A percentile compares a stretch with the other conserved stretches of the same genome.
phyloP scores from a whole-genome alignment of 345 rosid species.

The Iberis pinnata region DNA sequence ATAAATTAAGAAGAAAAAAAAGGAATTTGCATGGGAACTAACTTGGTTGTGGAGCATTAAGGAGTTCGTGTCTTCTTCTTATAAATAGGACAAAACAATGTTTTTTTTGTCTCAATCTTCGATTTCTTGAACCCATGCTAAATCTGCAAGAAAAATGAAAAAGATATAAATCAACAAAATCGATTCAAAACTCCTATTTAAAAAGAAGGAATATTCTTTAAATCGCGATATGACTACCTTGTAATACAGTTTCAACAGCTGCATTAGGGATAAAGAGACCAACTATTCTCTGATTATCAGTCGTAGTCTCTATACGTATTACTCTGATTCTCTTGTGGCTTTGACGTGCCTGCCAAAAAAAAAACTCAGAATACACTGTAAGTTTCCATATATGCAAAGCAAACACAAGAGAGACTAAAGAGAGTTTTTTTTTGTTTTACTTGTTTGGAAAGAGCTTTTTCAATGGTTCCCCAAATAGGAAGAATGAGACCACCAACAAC shows the following conservation, averaged over 20 bases:
- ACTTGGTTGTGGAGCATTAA: constrained; percentile 1
- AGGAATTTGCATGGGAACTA: constrained; percentile 17
- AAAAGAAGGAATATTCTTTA: too few species aligned
- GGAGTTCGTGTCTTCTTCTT: constrained; percentile 10
- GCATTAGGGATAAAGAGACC: constrained; percentile 90
- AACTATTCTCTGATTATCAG: constrained; percentile 68
- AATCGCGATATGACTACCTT: constrained; percentile 50
- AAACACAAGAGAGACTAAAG: constrained; percentile 9
- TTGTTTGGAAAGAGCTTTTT: constrained; percentile 94
- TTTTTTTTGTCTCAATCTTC: constrained; percentile 44
- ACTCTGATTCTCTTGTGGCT: constrained; percentile 87
- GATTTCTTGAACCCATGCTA: constrained; percentile 92
- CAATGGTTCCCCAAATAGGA: constrained; percentile 97
- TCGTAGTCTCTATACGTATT: constrained; percentile 78
- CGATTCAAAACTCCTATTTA: too few species aligned
- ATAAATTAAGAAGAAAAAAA: constrained; percentile 20
- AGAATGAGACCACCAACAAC: constrained; percentile 95
- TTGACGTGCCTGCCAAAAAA: constrained; percentile 56
- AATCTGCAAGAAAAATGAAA: constrained; percentile 47
- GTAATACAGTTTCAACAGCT: constrained; percentile 81
- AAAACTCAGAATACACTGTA: background rate
- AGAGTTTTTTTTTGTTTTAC: constrained; percentile 27
- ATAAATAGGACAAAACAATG: constrained; percentile 1
- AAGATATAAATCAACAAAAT: background rate
- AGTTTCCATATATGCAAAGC: background rate